Percentiles rank a stretch among this genome's conserved stretches.
Evolutionary conservation across 805 yeast genomes (phyloP).

Genomic region (Ogataea paraovalis): DNA sequence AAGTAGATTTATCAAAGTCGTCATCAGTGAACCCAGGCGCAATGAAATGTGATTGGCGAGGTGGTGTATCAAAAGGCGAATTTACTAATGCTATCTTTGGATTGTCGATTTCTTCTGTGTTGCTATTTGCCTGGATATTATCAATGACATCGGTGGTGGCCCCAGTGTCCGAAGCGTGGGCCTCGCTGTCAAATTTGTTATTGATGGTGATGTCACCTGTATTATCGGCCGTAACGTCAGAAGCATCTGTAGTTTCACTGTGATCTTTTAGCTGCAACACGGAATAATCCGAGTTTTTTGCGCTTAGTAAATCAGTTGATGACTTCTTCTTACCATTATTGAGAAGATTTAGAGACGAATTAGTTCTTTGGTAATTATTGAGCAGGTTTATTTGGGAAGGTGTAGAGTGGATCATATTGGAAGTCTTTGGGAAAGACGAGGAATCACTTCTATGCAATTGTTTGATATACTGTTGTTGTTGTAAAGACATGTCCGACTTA

Average conservation of each 20-base stretch:
- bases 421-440: constrained; percentile 30
- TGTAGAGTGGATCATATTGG: constrained; percentile 23
- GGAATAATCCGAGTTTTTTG: neutral
- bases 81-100: neutral
- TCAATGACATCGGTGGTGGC: no score
- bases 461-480: constrained; percentile 24
- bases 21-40: neutral
- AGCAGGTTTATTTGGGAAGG: constrained; percentile 27
- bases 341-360: constrained; percentile 17
- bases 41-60: constrained; percentile 10
- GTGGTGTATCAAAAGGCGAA: constrained; percentile 21
- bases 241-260: neutral
- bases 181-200: neutral
- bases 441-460: constrained; percentile 30
- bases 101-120: neutral
- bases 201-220: neutral
- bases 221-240: neutral
- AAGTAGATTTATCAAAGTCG: neutral
- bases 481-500: constrained; percentile 18
- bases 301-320: constrained; percentile 7
- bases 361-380: constrained; percentile 23
- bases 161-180: neutral
- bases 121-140: no score
- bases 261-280: neutral
- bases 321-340: constrained; percentile 3